Evolutionary conservation across 1,284 basidiomycete genomes (phyloP), one percentile per base, ranked within the genome.

Genomic region (Trametes hirsuta): DNA sequence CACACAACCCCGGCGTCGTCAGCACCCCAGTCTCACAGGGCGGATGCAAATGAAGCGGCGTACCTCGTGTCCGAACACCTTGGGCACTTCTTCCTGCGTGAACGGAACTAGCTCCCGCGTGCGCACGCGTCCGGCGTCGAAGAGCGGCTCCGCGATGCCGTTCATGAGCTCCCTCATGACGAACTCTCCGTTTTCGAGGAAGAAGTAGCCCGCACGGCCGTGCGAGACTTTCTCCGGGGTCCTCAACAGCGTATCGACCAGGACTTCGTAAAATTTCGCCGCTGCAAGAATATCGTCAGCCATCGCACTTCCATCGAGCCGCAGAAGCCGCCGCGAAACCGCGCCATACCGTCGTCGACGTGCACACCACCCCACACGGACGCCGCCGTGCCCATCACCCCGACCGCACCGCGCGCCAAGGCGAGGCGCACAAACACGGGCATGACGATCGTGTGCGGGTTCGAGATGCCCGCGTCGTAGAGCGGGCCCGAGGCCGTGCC

Each of bases 131-230:
- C 72, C 74, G 18, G 71, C 61, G 9, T 63, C 67, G n/a, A 68
- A 59, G 11, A 79, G 65, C 1, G 69, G 70, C 34, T 73, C 65
- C 1, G 74, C 75, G 21, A 81, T 75, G 4, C 71, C 69, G 53
- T 73, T 71, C 2, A 71, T 69, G 9, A 79, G 61, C 15, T 73
- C 67, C 47, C 71, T 65, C 54, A 76, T 64, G 6, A 58, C 67
- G 55, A 78, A 72, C 59, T 81, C 78, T 39, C 78, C 77, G 52
- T 76, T 78, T 61, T 79, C 80, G 10, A 66, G 76, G 65, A 81
- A 79, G 65, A 80, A 81, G 63, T 73, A 81, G 4, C 80, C 81
- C 10, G 76, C 69, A 15, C 71, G 70, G 2, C 80, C 81, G 53
- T 80, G 78, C 24, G 63, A 61, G 47, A 66, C 58, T 34, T 46